Evolutionary conservation across 2,329 filamentous ascomycete species (phyloP), one percentile per base, ranked within the genome.

Genomic region (Massarina eburnea): DNA sequence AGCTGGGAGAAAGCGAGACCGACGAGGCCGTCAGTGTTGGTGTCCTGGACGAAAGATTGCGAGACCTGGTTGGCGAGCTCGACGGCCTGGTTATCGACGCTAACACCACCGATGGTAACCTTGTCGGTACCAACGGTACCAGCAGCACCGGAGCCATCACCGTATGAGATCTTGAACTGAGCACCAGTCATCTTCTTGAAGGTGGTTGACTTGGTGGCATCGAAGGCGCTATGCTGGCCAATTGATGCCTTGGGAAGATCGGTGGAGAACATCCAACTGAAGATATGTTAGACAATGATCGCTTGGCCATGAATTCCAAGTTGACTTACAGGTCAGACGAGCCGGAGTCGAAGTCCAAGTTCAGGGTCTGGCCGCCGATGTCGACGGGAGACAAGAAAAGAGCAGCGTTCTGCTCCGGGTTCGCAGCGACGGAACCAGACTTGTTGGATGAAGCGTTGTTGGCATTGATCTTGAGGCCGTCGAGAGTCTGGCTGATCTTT

Each of bases 311-410:
- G 30, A 24, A 41, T 36, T 36, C 38, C 22, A 21, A 37, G 12
- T 39, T 14, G 9, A 39, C 79, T 63, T 76, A 82, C 73, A 88
- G 76, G 67, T 89, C 86, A 10, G 86, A 80, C 2, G 85, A 89
- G 45, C 86, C 86, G n/a, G 84, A 86, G 68, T 90, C 86, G 62
- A 90, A 88, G 65, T 88, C 82, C 64, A 90, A 71, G 60, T 83
- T 81, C 46, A 90, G 59, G 4, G 76, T 79, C 70, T 89, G 86
- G 4, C 83, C 84, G 48, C 86, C 86, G 52, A 90, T 80, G n/a
- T 65, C 78, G 41, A 89, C 82, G 0, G 84, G 84, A 1, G 83
- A 80, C 10, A 91, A 77, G 59, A 88, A 91, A 48, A 89, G 82
- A 38, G 80, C 76, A 59, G 88, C 86, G 55, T 84, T 82, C 35